These are phyloP conservation scores for Helianthus annuus DNA, from an alignment of 129 eudicot species.

Conservation along the genomic window DNA sequence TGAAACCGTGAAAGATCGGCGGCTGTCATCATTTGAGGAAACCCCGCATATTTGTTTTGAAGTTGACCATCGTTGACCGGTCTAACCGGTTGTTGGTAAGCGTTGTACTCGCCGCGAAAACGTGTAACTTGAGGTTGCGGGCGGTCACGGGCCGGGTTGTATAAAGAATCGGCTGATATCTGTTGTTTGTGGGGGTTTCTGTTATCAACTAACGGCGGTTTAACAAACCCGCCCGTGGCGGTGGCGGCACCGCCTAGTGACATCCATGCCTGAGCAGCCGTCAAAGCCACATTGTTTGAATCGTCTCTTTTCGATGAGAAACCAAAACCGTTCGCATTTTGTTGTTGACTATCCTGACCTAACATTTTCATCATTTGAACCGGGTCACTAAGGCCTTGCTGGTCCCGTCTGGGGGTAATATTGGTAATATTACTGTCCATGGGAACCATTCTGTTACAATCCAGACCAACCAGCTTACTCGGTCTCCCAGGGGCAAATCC, in stretches of 20 bases:
- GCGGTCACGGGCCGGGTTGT: slow-evolving; percentile 41
- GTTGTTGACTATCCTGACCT: slow-evolving; percentile 63
- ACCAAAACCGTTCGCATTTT: slow-evolving; percentile 34
- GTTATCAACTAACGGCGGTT: slow-evolving; percentile 56
- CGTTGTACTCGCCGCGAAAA: slow-evolving; percentile 55
- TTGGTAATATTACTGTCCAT: slow-evolving; percentile 9
- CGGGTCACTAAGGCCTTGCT: slow-evolving; percentile 77
- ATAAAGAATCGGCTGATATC: slow-evolving; percentile 41
- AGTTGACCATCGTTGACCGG: slow-evolving; percentile 47
- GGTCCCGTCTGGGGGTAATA: slow-evolving; percentile 26
- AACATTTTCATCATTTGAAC: slow-evolving; percentile 85
- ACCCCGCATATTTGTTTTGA: slow-evolving; percentile 51
- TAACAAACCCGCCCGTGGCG: slow-evolving; percentile 22
- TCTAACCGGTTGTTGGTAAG: slow-evolving; percentile 33
- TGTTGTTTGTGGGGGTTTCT: slow-evolving; percentile 43
- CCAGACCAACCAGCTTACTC: slow-evolving; percentile 20
- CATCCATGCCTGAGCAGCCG: slow-evolving; percentile 96
- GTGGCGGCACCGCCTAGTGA: slow-evolving; percentile 59
- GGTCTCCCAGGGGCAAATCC: slow-evolving; percentile 44
- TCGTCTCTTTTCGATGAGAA: slow-evolving; percentile 22
- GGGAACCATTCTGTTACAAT: slow-evolving; percentile 25
- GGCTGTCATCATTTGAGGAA: slow-evolving; percentile 55
- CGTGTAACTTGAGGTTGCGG: slow-evolving; percentile 64
- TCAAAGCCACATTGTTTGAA: slow-evolving; percentile 59
- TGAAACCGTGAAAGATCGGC: slow-evolving; percentile 85